Conservation (phyloP, 169 alveolate species). For the Cryptosporidium parvum region DNA sequence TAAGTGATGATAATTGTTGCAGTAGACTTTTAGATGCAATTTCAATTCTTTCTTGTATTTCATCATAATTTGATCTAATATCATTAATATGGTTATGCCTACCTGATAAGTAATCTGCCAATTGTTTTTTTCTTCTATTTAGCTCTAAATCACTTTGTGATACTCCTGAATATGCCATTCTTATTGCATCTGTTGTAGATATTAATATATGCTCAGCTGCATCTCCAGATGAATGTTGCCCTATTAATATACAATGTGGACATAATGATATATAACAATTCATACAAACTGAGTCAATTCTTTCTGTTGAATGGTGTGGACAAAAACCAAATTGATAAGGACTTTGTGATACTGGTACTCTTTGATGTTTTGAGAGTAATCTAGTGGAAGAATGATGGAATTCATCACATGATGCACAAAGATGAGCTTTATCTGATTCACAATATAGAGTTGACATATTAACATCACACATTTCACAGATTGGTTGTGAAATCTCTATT, state of each 20-base stretch:
- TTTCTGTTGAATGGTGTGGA: constrained; percentile 89
- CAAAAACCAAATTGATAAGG: constrained; percentile 91
- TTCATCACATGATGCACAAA: constrained; percentile 89
- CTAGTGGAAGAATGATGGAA: constrained; percentile 85
- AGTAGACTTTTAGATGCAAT: constrained; percentile 82
- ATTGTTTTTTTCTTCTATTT: constrained; percentile 80
- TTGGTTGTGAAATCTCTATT: constrained; percentile 86
- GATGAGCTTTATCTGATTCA: constrained; percentile 89
- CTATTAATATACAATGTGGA: constrained; percentile 88
- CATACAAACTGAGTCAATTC: constrained; percentile 89
- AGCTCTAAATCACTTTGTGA: constrained; percentile 81
- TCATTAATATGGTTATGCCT: constrained; percentile 86
- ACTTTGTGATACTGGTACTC: constrained; percentile 89
- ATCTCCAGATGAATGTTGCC: constrained; percentile 87
- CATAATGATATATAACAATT: constrained; percentile 88
- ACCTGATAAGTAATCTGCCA: constrained; percentile 81
- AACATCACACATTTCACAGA: constrained; percentile 86
- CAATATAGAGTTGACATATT: constrained; percentile 84
- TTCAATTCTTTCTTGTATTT: constrained; percentile 86
- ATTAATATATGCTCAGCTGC: constrained; percentile 88
- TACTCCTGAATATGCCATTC: constrained; percentile 86
- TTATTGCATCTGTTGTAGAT: constrained; percentile 90
- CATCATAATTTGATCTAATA: constrained; percentile 85
- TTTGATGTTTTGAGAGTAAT: constrained; percentile 86
- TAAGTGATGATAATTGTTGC: constrained; percentile 82